Evolutionary conservation across 768 basidiomycete genomes (phyloP).

Genomic region (Xanthoconium purpureum): DNA sequence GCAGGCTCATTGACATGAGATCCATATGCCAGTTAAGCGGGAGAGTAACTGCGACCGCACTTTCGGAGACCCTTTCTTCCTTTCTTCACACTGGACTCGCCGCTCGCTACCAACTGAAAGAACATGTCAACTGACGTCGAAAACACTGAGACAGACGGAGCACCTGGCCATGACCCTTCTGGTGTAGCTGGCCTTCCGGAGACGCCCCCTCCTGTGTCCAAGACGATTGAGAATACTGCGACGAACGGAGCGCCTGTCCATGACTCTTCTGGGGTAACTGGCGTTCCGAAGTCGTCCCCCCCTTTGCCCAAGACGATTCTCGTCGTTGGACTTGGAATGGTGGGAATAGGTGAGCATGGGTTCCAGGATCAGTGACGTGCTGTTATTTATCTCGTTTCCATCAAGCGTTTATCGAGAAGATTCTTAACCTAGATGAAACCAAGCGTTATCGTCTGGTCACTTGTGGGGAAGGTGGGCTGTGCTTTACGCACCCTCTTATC

Average conservation of each 20-base stretch:
- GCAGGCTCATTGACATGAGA: not conserved
- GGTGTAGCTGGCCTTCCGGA: not conserved
- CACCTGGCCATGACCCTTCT: not conserved
- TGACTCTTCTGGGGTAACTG: not conserved
- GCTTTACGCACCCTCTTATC: slow-evolving; percentile 15
- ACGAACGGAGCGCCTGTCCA: not conserved
- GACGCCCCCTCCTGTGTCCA: not conserved
- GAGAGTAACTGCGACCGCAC: not conserved
- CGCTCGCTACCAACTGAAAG: not conserved
- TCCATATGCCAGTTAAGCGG: not conserved
- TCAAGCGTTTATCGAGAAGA: slow-evolving; percentile 64
- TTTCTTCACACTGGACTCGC: not conserved
- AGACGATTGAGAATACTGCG: not conserved
- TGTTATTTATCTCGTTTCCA: not conserved
- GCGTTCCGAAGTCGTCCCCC: not conserved
- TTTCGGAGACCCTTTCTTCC: not conserved
- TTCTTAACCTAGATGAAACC: slow-evolving; percentile 52
- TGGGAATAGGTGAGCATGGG: slow-evolving; percentile 7
- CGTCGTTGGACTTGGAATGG: slow-evolving; percentile 9
- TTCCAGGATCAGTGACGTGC: too few species aligned
- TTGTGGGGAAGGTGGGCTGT: slow-evolving; percentile 51
- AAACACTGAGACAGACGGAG: not conserved
- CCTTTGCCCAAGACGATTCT: slow-evolving; percentile 1
- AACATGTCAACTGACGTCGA: not conserved
- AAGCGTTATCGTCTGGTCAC: slow-evolving; percentile 53